Evolutionary conservation across 176 grass and related monocot species (phyloP), one percentile per base, ranked within the genome.

Genomic region (Secale cereale): DNA sequence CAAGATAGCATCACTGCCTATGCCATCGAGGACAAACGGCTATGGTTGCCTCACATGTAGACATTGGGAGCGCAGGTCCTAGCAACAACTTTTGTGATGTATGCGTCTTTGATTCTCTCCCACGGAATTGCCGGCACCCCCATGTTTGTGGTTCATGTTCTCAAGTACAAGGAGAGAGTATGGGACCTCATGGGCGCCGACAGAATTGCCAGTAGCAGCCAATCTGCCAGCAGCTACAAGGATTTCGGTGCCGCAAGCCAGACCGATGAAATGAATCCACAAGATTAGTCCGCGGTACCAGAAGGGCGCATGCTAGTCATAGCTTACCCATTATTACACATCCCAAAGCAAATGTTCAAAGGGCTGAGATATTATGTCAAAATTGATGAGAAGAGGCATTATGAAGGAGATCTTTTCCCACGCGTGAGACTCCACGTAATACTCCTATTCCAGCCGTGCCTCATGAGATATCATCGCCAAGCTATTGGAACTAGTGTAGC

Each of bases 381-480:
- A 30, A 30, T 7, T 0, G 2, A 25, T 0, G 7, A 30, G 20
- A 12, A 2, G 3, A n/a, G 7, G 17, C 8, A 6, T 22, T 64
- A 2, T 14, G 5, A 12, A 14, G 26, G 3, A 64, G 10, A 29
- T 1, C 2, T 15, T 6, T 29, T 64, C 9, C 7, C 1, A 61
- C 59, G 4, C 9, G 59, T 12, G 59, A 22, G n/a, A 61, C 59
- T 61, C 59, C 59, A 25, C 11, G n/a, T 11, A 11, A 8, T 12
- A 26, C 59, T 61, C n/a, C 59, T 1, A 3, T 2, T 11, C 59
- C 3, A 25, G n/a, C 2, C 8, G 0, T 6, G 63, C 31, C 12
- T 0, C 14, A 1, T 0, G 4, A 0, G 7, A 7, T 33, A 32
- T 33, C 29, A 33, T 67, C 5, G 2, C 17, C 15, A 2, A 2